Evolutionary conservation across 768 basidiomycete species (phyloP).

Genomic region (Agaricus sinodeliciosus): DNA sequence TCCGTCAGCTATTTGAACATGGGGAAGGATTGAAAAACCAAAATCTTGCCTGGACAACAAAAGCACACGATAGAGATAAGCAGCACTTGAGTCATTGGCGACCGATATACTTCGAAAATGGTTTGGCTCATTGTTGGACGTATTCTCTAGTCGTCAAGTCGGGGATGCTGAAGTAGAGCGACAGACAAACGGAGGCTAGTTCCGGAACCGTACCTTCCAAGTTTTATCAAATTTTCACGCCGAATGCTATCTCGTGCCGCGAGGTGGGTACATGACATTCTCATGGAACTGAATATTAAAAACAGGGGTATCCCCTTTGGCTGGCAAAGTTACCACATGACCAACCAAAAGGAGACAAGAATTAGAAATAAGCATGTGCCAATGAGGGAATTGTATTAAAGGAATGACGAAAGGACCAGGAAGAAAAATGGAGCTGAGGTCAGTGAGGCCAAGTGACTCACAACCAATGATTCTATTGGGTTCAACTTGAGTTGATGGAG

Average conservation of each 20-base stretch:
- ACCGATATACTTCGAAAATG: slow-evolving; percentile 16
- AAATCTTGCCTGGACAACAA: slow-evolving; percentile 20
- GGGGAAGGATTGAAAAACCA: background rate
- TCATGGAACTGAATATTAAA: background rate
- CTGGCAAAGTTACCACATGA: no score
- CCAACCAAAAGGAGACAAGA: no score
- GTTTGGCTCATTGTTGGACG: background rate
- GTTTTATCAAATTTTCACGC: background rate
- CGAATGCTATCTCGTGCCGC: background rate
- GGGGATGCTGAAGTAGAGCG: background rate
- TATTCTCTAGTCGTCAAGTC: no score
- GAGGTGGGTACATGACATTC: background rate
- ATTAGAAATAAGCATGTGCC: no score
- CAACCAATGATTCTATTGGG: no score
- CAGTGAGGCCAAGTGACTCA: no score
- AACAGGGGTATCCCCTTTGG: background rate
- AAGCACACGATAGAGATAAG: slow-evolving; percentile 22
- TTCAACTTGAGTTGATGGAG: no score
- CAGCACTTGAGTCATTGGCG: slow-evolving; percentile 21
- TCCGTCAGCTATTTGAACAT: background rate
- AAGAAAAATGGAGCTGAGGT: no score
- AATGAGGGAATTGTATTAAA: no score
- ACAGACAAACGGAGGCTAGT: background rate
- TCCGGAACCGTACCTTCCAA: background rate
- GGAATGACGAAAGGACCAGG: no score